phyloP scores from a whole-genome alignment of 2,329 filamentous ascomycete species.

The Thelonectria discophora region DNA sequence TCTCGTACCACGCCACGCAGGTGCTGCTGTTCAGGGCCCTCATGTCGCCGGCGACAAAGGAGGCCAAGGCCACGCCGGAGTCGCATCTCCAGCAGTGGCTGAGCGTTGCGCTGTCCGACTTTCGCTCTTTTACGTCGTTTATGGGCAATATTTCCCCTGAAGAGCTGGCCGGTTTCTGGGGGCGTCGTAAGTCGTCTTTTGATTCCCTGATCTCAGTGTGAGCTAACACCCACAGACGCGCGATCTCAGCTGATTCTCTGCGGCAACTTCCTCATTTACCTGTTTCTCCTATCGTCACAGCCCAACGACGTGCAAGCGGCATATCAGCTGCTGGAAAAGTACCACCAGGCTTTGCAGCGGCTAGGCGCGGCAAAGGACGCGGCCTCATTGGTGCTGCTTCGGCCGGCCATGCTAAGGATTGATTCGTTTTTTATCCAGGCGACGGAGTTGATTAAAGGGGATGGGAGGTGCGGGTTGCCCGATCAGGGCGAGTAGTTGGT shows the following conservation, averaged over 20 bases:
- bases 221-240: constrained; percentile 37
- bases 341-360: constrained; percentile 49
- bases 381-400: constrained; percentile 45
- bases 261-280: constrained; percentile 59
- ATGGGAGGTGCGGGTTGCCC: constrained; percentile 9
- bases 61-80: constrained; percentile 48
- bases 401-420: constrained; percentile 49
- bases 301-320: constrained; percentile 46
- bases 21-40: constrained; percentile 54
- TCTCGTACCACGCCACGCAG: constrained; percentile 54
- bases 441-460: constrained; percentile 37
- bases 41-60: constrained; percentile 56
- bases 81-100: constrained; percentile 51
- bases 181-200: constrained; percentile 49
- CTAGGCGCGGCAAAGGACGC: constrained; percentile 45
- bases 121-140: constrained; percentile 50
- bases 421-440: constrained; percentile 54
- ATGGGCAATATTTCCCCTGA: constrained; percentile 48
- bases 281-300: constrained; percentile 55
- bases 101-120: constrained; percentile 46
- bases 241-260: constrained; percentile 57
- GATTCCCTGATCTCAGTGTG: background rate
- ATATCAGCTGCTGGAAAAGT: constrained; percentile 49
- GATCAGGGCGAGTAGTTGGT: background rate
- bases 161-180: constrained; percentile 55